Evolutionary conservation across 805 yeast species (phyloP).

Genomic region (Kuraishia borneana): DNA sequence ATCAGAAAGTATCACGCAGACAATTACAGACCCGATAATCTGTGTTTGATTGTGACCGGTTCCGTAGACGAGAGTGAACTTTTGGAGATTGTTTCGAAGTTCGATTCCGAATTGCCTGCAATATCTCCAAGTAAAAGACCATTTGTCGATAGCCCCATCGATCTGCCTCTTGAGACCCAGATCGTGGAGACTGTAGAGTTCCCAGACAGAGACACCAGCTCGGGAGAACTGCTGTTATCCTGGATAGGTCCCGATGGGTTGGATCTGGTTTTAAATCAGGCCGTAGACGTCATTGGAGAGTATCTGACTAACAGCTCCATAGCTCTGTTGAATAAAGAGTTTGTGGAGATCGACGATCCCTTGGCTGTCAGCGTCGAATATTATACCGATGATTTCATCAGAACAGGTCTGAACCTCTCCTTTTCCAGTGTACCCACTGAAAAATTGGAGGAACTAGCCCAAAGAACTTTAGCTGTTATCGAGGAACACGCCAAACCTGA

Average conservation of each 20-base stretch:
- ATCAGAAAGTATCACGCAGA: slow-evolving; percentile 66
- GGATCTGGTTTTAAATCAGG: slow-evolving; percentile 45
- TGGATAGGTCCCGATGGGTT: slow-evolving; percentile 74
- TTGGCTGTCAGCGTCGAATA: slow-evolving; percentile 60
- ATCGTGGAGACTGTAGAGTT: slow-evolving; percentile 50
- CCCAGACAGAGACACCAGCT: slow-evolving; percentile 81
- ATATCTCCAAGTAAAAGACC: slow-evolving; percentile 49
- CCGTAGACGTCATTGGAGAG: slow-evolving; percentile 57
- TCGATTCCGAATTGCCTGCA: slow-evolving; percentile 41
- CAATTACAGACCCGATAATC: slow-evolving; percentile 72
- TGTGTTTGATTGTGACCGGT: slow-evolving; percentile 80
- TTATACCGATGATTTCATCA: slow-evolving; percentile 64
- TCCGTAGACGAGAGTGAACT: slow-evolving; percentile 70
- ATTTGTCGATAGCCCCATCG: slow-evolving; percentile 57
- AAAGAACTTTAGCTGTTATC: slow-evolving; percentile 37
- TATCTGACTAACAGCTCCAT: slow-evolving; percentile 73
- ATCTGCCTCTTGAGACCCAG: slow-evolving; percentile 24
- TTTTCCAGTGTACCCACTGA: slow-evolving; percentile 72
- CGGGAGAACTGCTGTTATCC: slow-evolving; percentile 61
- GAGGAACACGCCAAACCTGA: slow-evolving; percentile 35
- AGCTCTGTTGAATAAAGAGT: slow-evolving; percentile 56
- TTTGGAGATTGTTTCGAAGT: slow-evolving; percentile 41
- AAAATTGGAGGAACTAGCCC: slow-evolving; percentile 41
- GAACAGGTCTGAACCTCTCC: slow-evolving; percentile 45
- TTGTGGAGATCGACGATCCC: slow-evolving; percentile 79